phyloP scores from a whole-genome alignment of 352 stramenopile genomes.

The Phytopythium cucurbitacearum region DNA sequence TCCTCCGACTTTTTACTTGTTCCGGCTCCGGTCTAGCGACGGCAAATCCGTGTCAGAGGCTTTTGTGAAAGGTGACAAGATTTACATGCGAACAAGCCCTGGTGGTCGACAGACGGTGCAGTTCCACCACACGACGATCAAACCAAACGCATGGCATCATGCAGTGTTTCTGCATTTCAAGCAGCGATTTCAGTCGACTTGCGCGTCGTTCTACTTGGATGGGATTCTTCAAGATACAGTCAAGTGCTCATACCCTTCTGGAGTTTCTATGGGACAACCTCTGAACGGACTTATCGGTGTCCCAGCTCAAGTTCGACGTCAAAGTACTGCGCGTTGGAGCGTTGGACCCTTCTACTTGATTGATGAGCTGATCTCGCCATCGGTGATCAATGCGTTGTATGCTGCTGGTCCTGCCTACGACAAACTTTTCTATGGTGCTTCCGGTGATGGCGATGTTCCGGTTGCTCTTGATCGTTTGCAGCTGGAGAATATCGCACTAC shows the following conservation, averaged over 20 bases:
- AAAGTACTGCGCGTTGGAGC: conserved; percentile 22
- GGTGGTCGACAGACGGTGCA: conserved; percentile 37
- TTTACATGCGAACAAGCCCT: conserved; percentile 64
- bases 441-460: conserved; percentile 43
- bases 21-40: conserved; percentile 63
- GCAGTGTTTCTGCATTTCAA: conserved; percentile 48
- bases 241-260: conserved; percentile 72
- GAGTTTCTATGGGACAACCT: conserved; percentile 40
- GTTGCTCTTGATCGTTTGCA: conserved; percentile 45
- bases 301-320: conserved; percentile 45
- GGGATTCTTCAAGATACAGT: conserved; percentile 56
- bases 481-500: conserved; percentile 39
- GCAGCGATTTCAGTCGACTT: conserved; percentile 70
- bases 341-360: conserved; percentile 63
- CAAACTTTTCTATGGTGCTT: conserved; percentile 44
- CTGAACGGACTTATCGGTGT: conserved; percentile 58
- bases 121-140: conserved; percentile 48
- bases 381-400: conserved; percentile 50
- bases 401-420: conserved; percentile 53
- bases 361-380: conserved; percentile 43
- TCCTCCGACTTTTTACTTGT: conserved; percentile 67
- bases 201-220: conserved; percentile 56
- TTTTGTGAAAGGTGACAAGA: conserved; percentile 54
- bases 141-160: conserved; percentile 44
- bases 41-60: conserved; percentile 63